These are phyloP conservation scores for Pythium coloratum DNA, from an alignment of 352 stramenopile genomes.

Conservation along the genomic window DNA sequence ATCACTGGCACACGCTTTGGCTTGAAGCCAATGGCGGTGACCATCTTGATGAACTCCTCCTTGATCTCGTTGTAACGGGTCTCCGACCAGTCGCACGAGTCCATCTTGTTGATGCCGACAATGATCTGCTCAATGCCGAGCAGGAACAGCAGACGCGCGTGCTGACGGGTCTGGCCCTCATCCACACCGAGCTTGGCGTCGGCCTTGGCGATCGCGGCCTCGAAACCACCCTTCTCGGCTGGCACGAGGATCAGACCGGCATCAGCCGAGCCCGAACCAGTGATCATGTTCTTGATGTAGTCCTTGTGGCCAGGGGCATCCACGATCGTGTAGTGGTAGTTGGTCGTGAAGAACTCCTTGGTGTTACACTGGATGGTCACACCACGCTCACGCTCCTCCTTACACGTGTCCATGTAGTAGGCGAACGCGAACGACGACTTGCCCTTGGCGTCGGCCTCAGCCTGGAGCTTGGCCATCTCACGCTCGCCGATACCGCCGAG, in stretches of 20 bases:
- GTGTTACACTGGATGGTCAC: conserved; percentile 98
- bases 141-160: conserved; percentile 70
- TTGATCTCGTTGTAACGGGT: conserved; percentile 82
- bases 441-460: conserved; percentile 94
- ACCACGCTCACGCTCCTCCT: conserved; percentile 97
- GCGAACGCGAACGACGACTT: conserved; percentile 99
- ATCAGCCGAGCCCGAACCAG: conserved; percentile 97
- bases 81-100: conserved; percentile 68
- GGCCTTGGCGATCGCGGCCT: conserved; percentile 92
- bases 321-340: conserved; percentile 98
- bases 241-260: conserved; percentile 94
- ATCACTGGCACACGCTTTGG: conserved; percentile 59
- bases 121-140: conserved; percentile 81
- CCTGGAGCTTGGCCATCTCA: conserved; percentile 99
- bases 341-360: conserved; percentile 92
- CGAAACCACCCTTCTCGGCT: conserved; percentile 87
- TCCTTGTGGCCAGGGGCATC: conserved; percentile 97
- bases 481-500: conserved; percentile 98
- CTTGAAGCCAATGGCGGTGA: conserved; percentile 80
- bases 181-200: conserved; percentile 35
- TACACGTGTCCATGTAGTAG: conserved; percentile 98
- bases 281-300: conserved; percentile 99
- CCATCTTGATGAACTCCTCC: conserved; percentile 79
- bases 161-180: conserved; percentile 96
- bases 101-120: conserved; percentile 86